Evolutionary conservation across 2,329 filamentous ascomycete species (phyloP).

Genomic region (Fusarium sp.): DNA sequence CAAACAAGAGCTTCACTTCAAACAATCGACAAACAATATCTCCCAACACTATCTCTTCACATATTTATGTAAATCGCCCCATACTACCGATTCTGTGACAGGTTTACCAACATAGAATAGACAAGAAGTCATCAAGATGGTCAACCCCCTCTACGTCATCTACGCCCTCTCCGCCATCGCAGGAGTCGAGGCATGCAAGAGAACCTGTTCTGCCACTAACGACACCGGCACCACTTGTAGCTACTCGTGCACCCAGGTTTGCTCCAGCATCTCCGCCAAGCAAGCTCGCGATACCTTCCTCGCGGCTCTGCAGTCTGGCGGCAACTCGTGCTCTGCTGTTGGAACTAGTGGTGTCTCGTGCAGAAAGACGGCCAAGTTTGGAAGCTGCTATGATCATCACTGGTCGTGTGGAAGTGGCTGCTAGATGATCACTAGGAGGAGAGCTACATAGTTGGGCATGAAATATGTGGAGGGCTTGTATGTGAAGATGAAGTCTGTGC

Average conservation of each 20-base stretch:
- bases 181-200: constrained; percentile 2
- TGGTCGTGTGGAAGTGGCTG: not conserved
- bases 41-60: not conserved
- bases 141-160: not conserved
- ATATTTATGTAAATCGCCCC: not conserved
- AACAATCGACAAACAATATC: fast-evolving
- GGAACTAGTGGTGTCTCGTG: not conserved
- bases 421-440: fast-evolving
- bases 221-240: not conserved
- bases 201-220: not conserved
- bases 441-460: not conserved
- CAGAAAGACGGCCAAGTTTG: not conserved
- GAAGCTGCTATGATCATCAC: constrained; percentile 6
- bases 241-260: not conserved
- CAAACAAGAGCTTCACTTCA: not conserved
- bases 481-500: fast-evolving
- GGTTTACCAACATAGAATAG: fast-evolving
- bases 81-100: no score
- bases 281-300: constrained; percentile 3
- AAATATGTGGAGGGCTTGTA: no score
- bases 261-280: not conserved
- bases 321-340: not conserved
- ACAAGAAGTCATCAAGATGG: not conserved
- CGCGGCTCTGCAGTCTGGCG: not conserved
- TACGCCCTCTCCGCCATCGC: not conserved